phyloP scores from a whole-genome alignment of 2,329 filamentous ascomycete species.

The Magnaporthiopsis rhizophila region DNA sequence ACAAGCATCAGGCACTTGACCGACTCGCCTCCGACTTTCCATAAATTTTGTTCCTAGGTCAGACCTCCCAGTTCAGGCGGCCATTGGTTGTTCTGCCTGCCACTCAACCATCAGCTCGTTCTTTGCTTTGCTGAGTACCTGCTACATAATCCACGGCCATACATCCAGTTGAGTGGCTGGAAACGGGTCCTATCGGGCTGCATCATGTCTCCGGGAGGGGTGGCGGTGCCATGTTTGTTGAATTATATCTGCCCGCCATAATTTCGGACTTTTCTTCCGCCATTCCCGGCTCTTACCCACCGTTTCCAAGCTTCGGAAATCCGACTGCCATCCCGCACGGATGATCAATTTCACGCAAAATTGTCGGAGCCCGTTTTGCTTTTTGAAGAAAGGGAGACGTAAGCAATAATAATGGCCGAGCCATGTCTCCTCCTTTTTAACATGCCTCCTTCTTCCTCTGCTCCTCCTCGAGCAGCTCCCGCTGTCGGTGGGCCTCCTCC shows the following conservation, averaged over 20 bases:
- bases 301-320: not conserved
- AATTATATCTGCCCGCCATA: not conserved
- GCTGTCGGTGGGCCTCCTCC: conserved; percentile 57
- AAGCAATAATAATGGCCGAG: no score
- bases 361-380: not conserved
- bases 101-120: no score
- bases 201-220: not conserved
- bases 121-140: no score
- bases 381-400: no score
- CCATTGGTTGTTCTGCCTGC: no score
- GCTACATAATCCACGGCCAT: not conserved
- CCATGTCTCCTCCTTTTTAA: no score
- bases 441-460: conserved; percentile 39
- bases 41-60: not conserved
- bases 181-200: not conserved
- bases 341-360: not conserved
- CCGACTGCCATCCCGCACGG: not conserved
- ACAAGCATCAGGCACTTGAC: not conserved
- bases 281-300: not conserved
- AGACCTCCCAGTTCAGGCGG: no score
- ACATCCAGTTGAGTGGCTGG: not conserved
- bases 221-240: not conserved
- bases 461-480: conserved; percentile 55
- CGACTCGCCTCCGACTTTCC: not conserved
- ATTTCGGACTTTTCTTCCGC: not conserved